phyloP scores from a whole-genome alignment of 257 asterid species.

The Jasminum sambac region DNA sequence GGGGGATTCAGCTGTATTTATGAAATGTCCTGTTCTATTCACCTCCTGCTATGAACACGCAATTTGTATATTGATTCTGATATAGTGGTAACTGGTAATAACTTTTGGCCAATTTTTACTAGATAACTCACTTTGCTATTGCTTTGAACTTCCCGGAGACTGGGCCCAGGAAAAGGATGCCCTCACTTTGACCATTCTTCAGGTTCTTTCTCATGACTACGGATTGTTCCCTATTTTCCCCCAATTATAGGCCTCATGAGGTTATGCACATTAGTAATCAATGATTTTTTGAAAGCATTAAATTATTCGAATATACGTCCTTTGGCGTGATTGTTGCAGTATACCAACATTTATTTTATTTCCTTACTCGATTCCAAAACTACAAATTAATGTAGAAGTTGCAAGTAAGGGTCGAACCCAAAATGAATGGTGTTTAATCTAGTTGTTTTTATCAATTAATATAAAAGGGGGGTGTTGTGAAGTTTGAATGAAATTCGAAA shows the following conservation, averaged over 20 bases:
- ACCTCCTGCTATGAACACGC: slow-evolving; percentile 4
- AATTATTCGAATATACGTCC: neutral
- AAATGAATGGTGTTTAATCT: no score
- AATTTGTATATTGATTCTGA: slow-evolving; percentile 12
- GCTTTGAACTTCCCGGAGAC: slow-evolving; percentile 95
- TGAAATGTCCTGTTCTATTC: slow-evolving; percentile 15
- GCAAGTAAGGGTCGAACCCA: no score
- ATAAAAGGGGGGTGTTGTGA: no score
- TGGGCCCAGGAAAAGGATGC: slow-evolving; percentile 70
- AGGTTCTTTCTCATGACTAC: slow-evolving; percentile 41
- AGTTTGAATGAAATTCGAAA: no score
- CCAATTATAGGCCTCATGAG: neutral
- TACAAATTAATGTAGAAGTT: no score
- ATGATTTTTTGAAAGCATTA: neutral
- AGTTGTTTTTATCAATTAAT: no score
- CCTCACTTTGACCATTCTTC: slow-evolving; percentile 70
- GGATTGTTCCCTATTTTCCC: neutral
- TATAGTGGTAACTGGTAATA: neutral
- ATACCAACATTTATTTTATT: no score
- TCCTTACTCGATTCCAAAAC: no score
- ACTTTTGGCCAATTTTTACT: slow-evolving; percentile 11
- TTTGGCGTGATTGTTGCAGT: no score
- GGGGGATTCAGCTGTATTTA: slow-evolving; percentile 72
- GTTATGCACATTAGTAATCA: neutral
- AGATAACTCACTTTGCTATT: slow-evolving; percentile 88